Evolutionary conservation across 2,329 filamentous ascomycete genomes (phyloP).

Genomic region (Fusarium sp.): DNA sequence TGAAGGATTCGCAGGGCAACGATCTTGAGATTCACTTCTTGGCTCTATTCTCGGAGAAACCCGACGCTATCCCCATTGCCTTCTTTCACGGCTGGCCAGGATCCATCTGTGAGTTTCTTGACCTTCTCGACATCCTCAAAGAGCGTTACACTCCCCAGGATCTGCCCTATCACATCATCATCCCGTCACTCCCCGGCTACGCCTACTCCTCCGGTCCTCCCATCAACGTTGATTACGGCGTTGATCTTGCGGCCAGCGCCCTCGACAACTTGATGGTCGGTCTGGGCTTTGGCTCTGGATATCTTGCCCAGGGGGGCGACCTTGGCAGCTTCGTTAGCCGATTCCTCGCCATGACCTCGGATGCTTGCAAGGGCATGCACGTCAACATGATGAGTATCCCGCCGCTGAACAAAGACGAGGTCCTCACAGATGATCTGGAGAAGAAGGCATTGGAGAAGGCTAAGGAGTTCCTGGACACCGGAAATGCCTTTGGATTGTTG

Average conservation of each 20-base stretch:
- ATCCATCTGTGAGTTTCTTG: conserved; percentile 63
- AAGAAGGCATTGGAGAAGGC: background rate
- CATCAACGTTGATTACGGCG: conserved; percentile 50
- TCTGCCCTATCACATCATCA: conserved; percentile 65
- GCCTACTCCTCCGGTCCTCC: conserved; percentile 59
- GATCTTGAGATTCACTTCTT: conserved; percentile 59
- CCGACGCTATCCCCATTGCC: conserved; percentile 58
- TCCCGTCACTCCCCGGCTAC: conserved; percentile 64
- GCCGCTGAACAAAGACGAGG: background rate
- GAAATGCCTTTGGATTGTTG: background rate
- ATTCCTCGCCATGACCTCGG: conserved; percentile 42
- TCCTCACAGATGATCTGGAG: background rate
- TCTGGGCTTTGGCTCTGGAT: conserved; percentile 60
- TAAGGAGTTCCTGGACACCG: background rate
- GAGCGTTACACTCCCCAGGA: conserved; percentile 57
- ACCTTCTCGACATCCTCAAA: conserved; percentile 55
- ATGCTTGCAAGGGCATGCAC: conserved; percentile 19
- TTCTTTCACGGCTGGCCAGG: conserved; percentile 64
- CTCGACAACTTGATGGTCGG: conserved; percentile 60
- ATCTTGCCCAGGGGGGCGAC: conserved; percentile 65
- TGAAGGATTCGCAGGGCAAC: conserved; percentile 44
- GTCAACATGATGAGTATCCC: background rate
- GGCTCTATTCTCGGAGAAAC: conserved; percentile 60
- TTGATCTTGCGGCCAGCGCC: conserved; percentile 47
- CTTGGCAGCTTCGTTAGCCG: conserved; percentile 58